Base-by-base conservation (phyloP, 805 yeast species). In the Kodamaea hsintzibuensis region DNA sequence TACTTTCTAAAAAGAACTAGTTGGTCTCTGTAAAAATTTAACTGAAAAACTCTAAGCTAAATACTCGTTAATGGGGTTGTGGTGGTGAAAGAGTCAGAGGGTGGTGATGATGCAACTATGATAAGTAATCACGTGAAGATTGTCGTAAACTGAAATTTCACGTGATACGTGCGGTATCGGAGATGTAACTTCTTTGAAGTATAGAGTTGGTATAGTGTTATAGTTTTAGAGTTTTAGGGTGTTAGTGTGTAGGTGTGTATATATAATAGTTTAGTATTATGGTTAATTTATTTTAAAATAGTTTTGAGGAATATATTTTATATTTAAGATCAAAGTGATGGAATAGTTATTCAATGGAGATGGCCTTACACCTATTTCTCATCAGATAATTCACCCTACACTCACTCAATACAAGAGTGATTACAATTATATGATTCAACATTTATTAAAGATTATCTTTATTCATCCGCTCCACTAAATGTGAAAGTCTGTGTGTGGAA, bases 41-140 rank as follows among this genome's bases (percentile, higher is more conserved):
- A 4, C n/a, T 40, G 44, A 40, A 40, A 40, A 40, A 40, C 44
- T 40, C 44, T 16, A 16, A 22, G 13, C 7, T 40, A 40, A 40
- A 40, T 40, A 40, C 25, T 40, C 25, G 25, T 40, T 40, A 39
- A 40, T 17, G 44, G 44, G 44, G 44, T 40, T 45, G 48, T 45
- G 48, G 48, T 40, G 30, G 48, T 45, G 48, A 37, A n/a, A 45
- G 39, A 27, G 38, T 27, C 44, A 40, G 33, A 30, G 18, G 25
- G 46, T 25, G 50, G 44, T 45, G 52, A 50, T 50, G 52, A 50
- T 50, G 52, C 52, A 50, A 50, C 39, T 43, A 10, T 22, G 4
- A 22, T 14, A 18, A n/a, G 16, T 8, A 22, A 37, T 43, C 52
- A 50, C 52, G 52, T 50, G 52, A 17, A 12, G 52, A 50, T 50